Percentiles rank a stretch among this genome's conserved stretches.
These are phyloP conservation scores for Dalechampia spathulata DNA, from an alignment of 441 rosid species.

Conservation along the genomic window DNA sequence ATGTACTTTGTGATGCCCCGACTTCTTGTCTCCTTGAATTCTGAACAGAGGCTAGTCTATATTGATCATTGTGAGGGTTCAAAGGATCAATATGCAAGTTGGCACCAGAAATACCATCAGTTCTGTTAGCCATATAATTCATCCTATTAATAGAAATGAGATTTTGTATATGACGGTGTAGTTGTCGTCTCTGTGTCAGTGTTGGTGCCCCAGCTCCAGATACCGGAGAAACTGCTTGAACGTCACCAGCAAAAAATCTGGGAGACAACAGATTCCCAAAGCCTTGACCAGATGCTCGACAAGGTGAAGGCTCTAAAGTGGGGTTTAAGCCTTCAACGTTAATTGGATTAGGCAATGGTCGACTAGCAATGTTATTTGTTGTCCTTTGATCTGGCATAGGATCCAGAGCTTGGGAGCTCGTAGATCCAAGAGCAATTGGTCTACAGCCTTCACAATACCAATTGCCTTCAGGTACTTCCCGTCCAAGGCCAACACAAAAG, in stretches of 20 bases:
- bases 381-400: conserved; percentile 48
- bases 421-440: conserved; percentile 76
- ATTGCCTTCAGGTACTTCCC: conserved; percentile 95
- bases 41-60: conserved; percentile 33
- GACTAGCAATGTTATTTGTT: conserved; percentile 27
- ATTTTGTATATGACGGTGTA: conserved; percentile 77
- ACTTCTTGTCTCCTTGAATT: conserved; percentile 31
- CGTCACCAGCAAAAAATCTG: conserved; percentile 48
- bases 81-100: conserved; percentile 30
- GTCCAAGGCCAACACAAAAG: conserved; percentile 90
- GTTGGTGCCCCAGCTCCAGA: conserved; percentile 76
- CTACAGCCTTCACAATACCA: conserved; percentile 98
- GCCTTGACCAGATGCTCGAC: conserved; percentile 34
- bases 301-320: conserved; percentile 47
- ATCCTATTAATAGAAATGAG: conserved; percentile 54
- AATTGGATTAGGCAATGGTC: conserved; percentile 38
- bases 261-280: conserved; percentile 57
- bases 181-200: conserved; percentile 67
- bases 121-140: conserved; percentile 35
- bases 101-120: conserved; percentile 34
- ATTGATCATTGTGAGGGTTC: conserved; percentile 37
- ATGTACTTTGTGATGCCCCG: conserved; percentile 22
- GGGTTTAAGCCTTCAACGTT: conserved; percentile 45
- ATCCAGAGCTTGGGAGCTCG: conserved; percentile 52
- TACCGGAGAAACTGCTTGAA: conserved; percentile 47